Evolutionary conservation across 352 stramenopile species (phyloP).

Genomic region (Pythium sp.): DNA sequence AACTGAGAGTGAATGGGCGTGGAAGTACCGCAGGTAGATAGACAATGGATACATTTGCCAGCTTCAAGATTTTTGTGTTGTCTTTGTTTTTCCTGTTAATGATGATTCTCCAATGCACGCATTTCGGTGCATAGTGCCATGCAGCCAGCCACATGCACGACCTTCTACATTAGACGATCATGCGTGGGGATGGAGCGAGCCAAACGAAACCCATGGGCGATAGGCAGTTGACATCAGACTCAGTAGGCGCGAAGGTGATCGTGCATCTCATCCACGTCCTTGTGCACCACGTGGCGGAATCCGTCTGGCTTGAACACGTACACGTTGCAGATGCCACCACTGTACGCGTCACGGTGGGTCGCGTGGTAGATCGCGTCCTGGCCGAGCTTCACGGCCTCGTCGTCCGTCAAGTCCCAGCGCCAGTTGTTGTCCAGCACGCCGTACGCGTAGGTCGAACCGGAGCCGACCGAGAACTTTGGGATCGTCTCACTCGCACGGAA

Average conservation of each 20-base stretch:
- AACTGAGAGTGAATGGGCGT: neutral
- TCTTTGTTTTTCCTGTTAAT: neutral
- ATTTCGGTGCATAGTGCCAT: neutral
- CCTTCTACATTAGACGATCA: neutral
- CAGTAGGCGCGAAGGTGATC: constrained; percentile 76
- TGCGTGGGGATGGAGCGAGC: neutral
- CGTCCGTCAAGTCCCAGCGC: constrained; percentile 94
- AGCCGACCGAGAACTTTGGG: constrained; percentile 98
- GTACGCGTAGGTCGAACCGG: constrained; percentile 99
- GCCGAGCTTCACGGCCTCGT: constrained; percentile 99
- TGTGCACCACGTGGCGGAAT: constrained; percentile 95
- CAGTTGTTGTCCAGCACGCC: constrained; percentile 98
- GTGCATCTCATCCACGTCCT: constrained; percentile 99
- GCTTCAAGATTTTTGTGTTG: neutral
- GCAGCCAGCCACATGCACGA: neutral
- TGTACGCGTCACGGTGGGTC: constrained; percentile 98
- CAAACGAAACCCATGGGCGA: neutral
- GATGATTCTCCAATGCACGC: neutral
- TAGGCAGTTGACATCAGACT: constrained; percentile 6
- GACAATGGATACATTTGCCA: neutral
- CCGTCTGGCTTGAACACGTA: constrained; percentile 98
- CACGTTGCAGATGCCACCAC: constrained; percentile 95
- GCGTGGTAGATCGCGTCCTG: constrained; percentile 99
- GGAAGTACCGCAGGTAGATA: neutral
- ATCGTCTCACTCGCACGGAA: constrained; percentile 94